Evolutionary conservation across 73 alveolate genomes (phyloP), one percentile per base, ranked within the genome.

Genomic region (Durusdinium trenchii): DNA sequence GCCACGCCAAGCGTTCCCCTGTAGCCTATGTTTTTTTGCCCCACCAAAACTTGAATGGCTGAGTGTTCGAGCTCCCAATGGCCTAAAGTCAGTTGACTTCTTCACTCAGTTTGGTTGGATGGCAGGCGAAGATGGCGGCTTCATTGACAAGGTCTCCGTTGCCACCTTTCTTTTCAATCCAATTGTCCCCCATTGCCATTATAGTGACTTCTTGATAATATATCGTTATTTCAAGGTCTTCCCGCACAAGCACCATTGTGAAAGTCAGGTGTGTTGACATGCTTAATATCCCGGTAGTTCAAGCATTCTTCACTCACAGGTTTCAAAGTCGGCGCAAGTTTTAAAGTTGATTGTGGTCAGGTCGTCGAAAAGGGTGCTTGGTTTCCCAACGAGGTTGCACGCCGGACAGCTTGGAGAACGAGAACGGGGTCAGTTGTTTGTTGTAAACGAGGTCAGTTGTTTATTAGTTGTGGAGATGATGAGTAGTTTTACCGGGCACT

Each of bases 321-420:
- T 60, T 60, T 32, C 73, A 60, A 32, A 60, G 4, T 60, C 30
- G 73, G 73, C 30, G 30, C 32, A 57, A 16, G 69, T 23, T 16
- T 57, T 57, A 16, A 12, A 16, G 69, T 12, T 57, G 32, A 12
- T 23, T 45, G 61, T n/a, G n/a, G n/a, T n/a, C 57, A 86, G 95
- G 95, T n/a, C 0, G 95, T 43, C 95, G 54, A 7, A 23, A 61
- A 57, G 82, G 95, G 95, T 32, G 95, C 95, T 7, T 86, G 95
- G 95, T 86, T 86, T 40, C 95, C 95, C 36, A 86, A 86, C 38
- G 95, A 87, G 84, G 95, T 87, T 87, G 95, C 95, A 40, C 30
- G 95, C 46, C 85, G 6, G 73, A 36, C n/a, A 48, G 71, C 91
- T 50, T 50, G 50, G 91, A 78, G 12, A 57, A 57, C 69, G 12